Conservation (phyloP, 225 moss, liverwort and hornwort genomes). For the Marchantia paleacea region DNA sequence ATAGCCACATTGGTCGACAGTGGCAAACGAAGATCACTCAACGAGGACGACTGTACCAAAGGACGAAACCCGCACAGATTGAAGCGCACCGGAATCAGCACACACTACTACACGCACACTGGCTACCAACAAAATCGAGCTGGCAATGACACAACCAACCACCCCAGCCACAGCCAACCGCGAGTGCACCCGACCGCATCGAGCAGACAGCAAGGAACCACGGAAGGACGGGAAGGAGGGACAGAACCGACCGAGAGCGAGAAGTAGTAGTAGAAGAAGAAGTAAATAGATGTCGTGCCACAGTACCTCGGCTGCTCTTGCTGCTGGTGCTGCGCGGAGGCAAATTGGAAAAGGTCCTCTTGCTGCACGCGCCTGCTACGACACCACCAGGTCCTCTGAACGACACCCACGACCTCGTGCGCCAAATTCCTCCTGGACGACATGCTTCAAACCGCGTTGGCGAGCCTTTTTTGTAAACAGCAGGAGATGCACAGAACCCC, state of each 20-base stretch:
- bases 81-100: neutral
- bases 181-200: too few species aligned
- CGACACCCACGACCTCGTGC: neutral
- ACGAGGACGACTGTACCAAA: neutral
- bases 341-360: neutral
- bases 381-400: neutral
- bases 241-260: too few species aligned
- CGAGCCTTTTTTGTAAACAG: neutral
- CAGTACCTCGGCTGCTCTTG: neutral
- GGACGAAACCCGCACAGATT: neutral
- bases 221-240: too few species aligned
- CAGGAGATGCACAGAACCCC: neutral
- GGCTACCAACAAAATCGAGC: neutral
- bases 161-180: neutral
- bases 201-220: too few species aligned
- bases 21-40: neutral
- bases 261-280: neutral
- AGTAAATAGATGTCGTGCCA: neutral
- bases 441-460: slow-evolving; percentile 1
- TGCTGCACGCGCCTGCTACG: too few species aligned
- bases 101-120: neutral
- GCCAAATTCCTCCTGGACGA: neutral
- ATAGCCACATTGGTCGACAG: slow-evolving; percentile 1
- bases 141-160: neutral
- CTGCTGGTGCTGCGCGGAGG: too few species aligned